These are phyloP conservation scores for Mycena galopus DNA, from an alignment of 768 basidiomycete genomes.

Conservation along the genomic window DNA sequence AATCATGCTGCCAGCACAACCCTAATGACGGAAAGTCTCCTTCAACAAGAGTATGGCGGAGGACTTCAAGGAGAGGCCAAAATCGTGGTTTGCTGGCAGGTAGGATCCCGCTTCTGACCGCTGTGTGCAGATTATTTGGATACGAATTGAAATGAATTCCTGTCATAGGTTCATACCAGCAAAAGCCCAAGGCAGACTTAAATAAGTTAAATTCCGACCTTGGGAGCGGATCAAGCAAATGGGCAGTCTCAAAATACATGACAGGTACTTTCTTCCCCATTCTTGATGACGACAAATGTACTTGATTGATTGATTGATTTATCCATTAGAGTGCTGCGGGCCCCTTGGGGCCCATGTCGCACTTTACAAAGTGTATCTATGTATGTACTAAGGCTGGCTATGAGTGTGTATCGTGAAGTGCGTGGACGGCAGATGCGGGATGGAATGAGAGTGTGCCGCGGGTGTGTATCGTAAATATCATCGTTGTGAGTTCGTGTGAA, in stretches of 20 bases:
- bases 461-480: too few species aligned
- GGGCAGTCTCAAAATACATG: neutral
- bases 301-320: too few species aligned
- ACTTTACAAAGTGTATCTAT: too few species aligned
- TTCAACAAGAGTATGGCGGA: neutral
- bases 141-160: neutral
- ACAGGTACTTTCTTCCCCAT: neutral
- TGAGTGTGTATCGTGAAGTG: too few species aligned
- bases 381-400: too few species aligned
- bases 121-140: neutral
- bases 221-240: neutral
- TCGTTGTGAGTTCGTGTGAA: too few species aligned
- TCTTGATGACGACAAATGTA: neutral
- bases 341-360: too few species aligned
- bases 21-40: neutral
- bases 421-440: too few species aligned
- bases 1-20: neutral
- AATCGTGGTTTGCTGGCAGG: neutral
- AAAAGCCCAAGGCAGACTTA: neutral
- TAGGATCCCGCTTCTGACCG: neutral
- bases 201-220: neutral
- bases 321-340: too few species aligned
- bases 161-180: neutral
- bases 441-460: too few species aligned
- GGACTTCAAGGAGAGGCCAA: neutral